Base-by-base conservation (phyloP, 2,329 filamentous ascomycete species). In the Neoarthrinium moseri region DNA sequence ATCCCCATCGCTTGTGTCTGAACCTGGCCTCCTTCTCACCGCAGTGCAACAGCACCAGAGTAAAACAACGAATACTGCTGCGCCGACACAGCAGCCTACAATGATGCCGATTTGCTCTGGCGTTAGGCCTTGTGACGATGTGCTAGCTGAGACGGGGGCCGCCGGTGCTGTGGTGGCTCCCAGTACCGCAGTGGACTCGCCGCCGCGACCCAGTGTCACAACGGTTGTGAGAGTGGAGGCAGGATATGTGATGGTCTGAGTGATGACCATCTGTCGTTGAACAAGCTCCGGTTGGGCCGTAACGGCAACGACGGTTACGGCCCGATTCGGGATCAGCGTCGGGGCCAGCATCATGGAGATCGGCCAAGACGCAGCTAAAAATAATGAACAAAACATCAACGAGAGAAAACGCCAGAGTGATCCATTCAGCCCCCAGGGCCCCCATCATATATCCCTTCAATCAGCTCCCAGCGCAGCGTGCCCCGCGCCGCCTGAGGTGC, bases 241-340 rank as follows among this genome's bases (percentile, higher is more conserved):
- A 22, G 51, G 49, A 35, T 58, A 54, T 5, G 56, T 59, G 53
- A 63, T 53, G 5, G 56, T 60, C 47, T 64, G 61, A 3, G 60
- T 62, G 30, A 62, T 38, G n/a, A 49, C 55, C 34, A 60, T 46
- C 43, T 61, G 60, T 33, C 56, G 58, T 43, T 38, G 21, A 10
- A 23, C 29, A 12, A 35, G 15, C 11, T 26, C 18, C n/a, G 43
- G 43, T 43, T 46, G 47, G 43, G 47, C 47, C 38, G 43, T 36
- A 13, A 46, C 20, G 20, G 20, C 37, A 15, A 32, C 26, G 13
- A 18, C 26, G 4, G 40, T 34, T 17, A 32, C 29, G 41, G 41
- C 40, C 40, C 40, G 27, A 43, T 21, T 8, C 26, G 26, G 26
- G 26, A 29, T 29, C 26, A 8, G 26, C n/a, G 26, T 29, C 26